Evolutionary conservation across 225 moss, liverwort and hornwort genomes (phyloP).

Genomic region (Takakia lepidozioides): DNA sequence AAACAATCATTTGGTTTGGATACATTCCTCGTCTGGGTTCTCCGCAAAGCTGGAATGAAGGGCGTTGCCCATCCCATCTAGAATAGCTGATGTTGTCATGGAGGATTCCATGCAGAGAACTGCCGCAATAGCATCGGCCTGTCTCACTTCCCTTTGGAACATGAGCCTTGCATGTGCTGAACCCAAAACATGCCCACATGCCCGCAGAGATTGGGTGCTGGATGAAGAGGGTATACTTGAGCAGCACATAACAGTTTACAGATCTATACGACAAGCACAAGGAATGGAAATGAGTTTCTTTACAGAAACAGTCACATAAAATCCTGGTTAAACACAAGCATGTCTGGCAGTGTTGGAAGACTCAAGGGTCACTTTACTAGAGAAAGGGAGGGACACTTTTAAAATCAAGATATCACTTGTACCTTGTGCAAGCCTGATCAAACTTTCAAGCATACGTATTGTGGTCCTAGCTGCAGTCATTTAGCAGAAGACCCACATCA

Average conservation of each 20-base stretch:
- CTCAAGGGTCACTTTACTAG: too few species aligned
- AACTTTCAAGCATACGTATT: conserved; percentile 92
- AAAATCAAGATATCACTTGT: not conserved
- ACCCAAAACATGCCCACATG: not conserved
- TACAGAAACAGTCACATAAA: too few species aligned
- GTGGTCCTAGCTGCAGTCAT: conserved; percentile 87
- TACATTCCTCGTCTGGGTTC: conserved; percentile 96
- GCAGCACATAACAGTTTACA: too few species aligned
- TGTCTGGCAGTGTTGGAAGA: too few species aligned
- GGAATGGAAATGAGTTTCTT: too few species aligned
- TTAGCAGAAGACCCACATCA: not conserved
- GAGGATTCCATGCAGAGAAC: conserved; percentile 93
- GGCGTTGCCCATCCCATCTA: conserved; percentile 82
- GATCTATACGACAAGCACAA: too few species aligned
- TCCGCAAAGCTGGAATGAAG: conserved; percentile 85
- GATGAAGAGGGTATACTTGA: too few species aligned
- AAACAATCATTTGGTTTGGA: conserved; percentile 19
- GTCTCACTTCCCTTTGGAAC: conserved; percentile 83
- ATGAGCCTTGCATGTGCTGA: conserved; percentile 97
- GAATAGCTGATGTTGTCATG: conserved; percentile 84
- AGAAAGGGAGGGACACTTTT: too few species aligned
- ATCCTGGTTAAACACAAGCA: too few species aligned
- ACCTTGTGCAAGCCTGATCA: conserved; percentile 99
- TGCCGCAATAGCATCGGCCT: conserved; percentile 80
- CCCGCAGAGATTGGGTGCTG: too few species aligned